These are phyloP conservation scores for Metarhizium sp. DNA, from an alignment of 2,329 filamentous ascomycete species.

Conservation along the genomic window DNA sequence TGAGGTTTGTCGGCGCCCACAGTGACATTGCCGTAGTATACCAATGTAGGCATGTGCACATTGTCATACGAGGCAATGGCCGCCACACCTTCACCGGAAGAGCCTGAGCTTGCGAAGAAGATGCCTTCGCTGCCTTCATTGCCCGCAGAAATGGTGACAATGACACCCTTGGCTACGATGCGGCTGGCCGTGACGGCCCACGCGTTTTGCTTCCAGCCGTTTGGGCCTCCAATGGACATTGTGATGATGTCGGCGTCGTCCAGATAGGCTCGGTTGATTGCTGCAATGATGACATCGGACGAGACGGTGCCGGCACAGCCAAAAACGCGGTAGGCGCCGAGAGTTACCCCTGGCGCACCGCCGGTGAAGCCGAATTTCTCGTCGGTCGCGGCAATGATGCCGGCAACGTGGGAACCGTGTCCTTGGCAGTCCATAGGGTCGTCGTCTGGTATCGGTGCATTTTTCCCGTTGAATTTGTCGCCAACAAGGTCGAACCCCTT, in stretches of 20 bases:
- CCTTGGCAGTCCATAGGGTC: slow-evolving; percentile 48
- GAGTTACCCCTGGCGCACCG: slow-evolving; percentile 2
- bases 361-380: slow-evolving; percentile 4
- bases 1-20: not conserved
- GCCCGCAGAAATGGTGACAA: slow-evolving; percentile 11
- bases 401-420: slow-evolving; percentile 16
- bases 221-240: slow-evolving; percentile 11
- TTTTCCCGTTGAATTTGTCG: slow-evolving; percentile 36
- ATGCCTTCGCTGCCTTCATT: slow-evolving; percentile 18
- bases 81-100: slow-evolving; percentile 12
- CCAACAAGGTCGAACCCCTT: slow-evolving; percentile 50
- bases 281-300: slow-evolving; percentile 40
- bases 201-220: slow-evolving; percentile 24
- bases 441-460: slow-evolving; percentile 31
- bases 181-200: slow-evolving; percentile 32
- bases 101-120: slow-evolving; percentile 4
- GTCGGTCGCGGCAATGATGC: slow-evolving; percentile 15
- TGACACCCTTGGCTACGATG: slow-evolving; percentile 21
- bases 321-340: slow-evolving; percentile 4
- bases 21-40: not conserved
- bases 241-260: slow-evolving; percentile 28
- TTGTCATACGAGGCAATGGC: not conserved
- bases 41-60: not conserved
- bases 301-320: slow-evolving; percentile 16
- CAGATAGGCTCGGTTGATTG: slow-evolving; percentile 44